Percentiles rank a stretch among this genome's conserved stretches.
Conservation (phyloP, 305 asterid species). For the Rubia peregrina region DNA sequence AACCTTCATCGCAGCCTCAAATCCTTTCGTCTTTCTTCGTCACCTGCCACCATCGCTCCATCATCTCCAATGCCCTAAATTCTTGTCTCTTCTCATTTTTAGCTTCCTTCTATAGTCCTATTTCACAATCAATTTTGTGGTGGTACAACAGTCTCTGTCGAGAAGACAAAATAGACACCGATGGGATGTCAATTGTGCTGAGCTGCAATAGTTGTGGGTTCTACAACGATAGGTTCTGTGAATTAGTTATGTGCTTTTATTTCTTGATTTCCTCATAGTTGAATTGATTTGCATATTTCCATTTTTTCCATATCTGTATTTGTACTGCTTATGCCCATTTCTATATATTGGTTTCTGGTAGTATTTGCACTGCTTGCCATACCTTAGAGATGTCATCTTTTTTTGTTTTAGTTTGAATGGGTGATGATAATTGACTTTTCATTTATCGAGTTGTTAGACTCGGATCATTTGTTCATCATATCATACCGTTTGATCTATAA, state of each 20-base stretch:
- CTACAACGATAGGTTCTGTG: neutral
- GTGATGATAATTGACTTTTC: neutral
- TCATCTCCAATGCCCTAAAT: too few species aligned
- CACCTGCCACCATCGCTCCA: too few species aligned
- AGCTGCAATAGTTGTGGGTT: too few species aligned
- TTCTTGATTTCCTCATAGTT: neutral
- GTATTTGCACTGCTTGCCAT: slow-evolving; percentile 14
- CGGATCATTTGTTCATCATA: neutral
- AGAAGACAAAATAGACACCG: too few species aligned
- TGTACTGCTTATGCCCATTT: slow-evolving; percentile 41
- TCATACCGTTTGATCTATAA: neutral
- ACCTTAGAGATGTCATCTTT: neutral
- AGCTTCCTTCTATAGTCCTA: too few species aligned
- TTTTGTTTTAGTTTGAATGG: neutral
- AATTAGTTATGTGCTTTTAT: neutral
- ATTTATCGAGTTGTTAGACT: neutral
- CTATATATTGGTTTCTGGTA: slow-evolving; percentile 78
- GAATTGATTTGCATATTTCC: slow-evolving; percentile 54
- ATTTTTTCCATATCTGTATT: slow-evolving; percentile 51
- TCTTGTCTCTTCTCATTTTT: too few species aligned
- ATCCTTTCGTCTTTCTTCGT: too few species aligned
- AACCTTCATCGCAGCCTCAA: too few species aligned
- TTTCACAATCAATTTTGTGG: too few species aligned
- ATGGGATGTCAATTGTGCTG: too few species aligned
- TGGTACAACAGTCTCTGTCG: too few species aligned